These are phyloP conservation scores for Excoecaria cochinchinensis DNA, from an alignment of 345 rosid genomes.

Conservation along the genomic window DNA sequence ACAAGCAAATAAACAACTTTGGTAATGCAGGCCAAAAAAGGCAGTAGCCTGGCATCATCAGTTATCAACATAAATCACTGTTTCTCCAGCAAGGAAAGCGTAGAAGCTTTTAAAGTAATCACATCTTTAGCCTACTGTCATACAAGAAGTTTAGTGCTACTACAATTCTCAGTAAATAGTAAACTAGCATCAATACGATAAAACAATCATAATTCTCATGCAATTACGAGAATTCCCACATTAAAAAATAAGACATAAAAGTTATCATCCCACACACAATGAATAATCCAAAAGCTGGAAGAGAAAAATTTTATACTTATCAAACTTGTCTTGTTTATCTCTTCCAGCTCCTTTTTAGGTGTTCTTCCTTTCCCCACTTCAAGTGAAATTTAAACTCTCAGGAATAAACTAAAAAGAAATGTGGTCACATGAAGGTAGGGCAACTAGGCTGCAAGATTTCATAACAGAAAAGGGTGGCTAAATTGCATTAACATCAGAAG, in stretches of 20 bases:
- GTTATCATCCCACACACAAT: no score
- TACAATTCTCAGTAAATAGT: not conserved
- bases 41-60: not conserved
- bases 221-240: not conserved
- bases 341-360: not conserved
- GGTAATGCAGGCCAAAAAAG: not conserved
- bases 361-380: no score
- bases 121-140: not conserved
- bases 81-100: not conserved
- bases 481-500: not conserved
- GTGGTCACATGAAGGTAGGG: not conserved
- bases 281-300: not conserved
- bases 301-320: not conserved
- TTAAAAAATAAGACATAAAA: not conserved
- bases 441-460: not conserved
- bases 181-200: not conserved
- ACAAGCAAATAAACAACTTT: not conserved
- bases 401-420: not conserved
- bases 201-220: slow-evolving; percentile 2
- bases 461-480: not conserved
- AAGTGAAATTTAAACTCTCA: not conserved
- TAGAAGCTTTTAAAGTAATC: not conserved
- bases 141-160: not conserved
- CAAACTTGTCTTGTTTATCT: not conserved
- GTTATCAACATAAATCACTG: not conserved